phyloP scores from a whole-genome alignment of 495 filamentous ascomycete species.

The Cercophora sp. region DNA sequence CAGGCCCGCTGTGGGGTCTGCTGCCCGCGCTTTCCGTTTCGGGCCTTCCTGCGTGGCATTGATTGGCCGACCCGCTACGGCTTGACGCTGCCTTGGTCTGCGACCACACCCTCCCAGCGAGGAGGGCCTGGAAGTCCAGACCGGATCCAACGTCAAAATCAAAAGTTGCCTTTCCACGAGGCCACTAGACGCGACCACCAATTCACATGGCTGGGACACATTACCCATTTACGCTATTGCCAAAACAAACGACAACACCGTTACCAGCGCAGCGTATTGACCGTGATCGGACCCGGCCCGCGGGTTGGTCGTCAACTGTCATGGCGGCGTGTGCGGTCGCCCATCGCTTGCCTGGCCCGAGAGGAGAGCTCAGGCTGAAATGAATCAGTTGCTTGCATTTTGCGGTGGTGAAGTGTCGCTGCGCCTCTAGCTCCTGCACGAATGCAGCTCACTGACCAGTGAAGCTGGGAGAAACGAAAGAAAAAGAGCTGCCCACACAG shows the following conservation, averaged over 20 bases:
- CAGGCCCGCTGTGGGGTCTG: conserved; percentile 1
- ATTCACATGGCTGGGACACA: neutral
- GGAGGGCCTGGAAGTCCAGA: neutral
- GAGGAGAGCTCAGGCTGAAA: conserved; percentile 1
- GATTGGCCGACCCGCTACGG: neutral
- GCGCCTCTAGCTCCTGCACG: neutral
- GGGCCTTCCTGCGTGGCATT: neutral
- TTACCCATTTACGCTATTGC: neutral
- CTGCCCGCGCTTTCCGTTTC: conserved; percentile 3
- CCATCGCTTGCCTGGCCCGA: neutral
- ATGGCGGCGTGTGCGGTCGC: neutral
- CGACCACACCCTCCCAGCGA: conserved; percentile 6
- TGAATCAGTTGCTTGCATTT: neutral
- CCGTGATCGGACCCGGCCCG: neutral
- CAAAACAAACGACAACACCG: conserved; percentile 3
- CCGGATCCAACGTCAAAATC: neutral
- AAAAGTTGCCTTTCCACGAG: conserved; percentile 11
- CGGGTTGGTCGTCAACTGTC: neutral
- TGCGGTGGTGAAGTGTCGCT: neutral
- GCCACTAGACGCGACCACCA: conserved; percentile 1
- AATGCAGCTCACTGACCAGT: neutral
- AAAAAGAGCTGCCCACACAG: neutral
- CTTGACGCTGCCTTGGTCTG: no score
- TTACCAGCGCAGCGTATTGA: neutral
- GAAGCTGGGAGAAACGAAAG: neutral